These are phyloP conservation scores for Pythium utonaiense DNA, from an alignment of 352 stramenopile genomes.

Conservation along the genomic window DNA sequence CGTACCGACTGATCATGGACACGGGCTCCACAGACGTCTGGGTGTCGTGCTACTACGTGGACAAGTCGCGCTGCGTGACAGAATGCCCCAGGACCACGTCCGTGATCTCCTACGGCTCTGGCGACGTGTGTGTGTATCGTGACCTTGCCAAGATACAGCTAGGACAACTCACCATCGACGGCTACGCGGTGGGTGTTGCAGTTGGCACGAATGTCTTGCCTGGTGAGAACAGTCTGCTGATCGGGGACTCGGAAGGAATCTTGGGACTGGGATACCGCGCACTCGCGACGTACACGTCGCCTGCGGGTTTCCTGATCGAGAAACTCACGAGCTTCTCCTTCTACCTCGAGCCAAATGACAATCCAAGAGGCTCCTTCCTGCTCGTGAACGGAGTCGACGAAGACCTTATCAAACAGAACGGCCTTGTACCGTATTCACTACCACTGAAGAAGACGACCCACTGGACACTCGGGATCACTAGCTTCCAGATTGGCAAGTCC, in stretches of 20 bases:
- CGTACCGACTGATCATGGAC: constrained; percentile 60
- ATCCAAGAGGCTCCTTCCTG: constrained; percentile 52
- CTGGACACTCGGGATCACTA: constrained; percentile 73
- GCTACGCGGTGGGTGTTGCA: constrained; percentile 60
- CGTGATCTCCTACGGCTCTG: constrained; percentile 64
- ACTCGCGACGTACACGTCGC: constrained; percentile 45
- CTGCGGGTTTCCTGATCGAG: constrained; percentile 48
- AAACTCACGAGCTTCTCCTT: constrained; percentile 69
- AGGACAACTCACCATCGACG: constrained; percentile 34
- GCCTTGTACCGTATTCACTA: constrained; percentile 41
- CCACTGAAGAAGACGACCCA: constrained; percentile 46
- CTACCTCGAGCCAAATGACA: constrained; percentile 46
- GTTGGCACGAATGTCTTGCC: constrained; percentile 47
- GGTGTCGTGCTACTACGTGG: constrained; percentile 64
- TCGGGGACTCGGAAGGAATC: constrained; percentile 50
- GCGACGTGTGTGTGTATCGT: constrained; percentile 56
- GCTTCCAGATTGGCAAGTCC: constrained; percentile 41
- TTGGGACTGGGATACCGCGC: constrained; percentile 59
- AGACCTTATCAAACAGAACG: constrained; percentile 40
- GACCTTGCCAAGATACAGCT: constrained; percentile 38
- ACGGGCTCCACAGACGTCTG: constrained; percentile 78
- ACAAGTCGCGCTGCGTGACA: constrained; percentile 30
- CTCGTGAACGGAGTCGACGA: constrained; percentile 68
- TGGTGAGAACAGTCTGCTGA: constrained; percentile 32
- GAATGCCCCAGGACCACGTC: constrained; percentile 37